A percentile compares a stretch with the other conserved stretches of the same genome.
These are phyloP conservation scores for Phytophthora rubi DNA, from an alignment of 352 stramenopile genomes.

Conservation along the genomic window DNA sequence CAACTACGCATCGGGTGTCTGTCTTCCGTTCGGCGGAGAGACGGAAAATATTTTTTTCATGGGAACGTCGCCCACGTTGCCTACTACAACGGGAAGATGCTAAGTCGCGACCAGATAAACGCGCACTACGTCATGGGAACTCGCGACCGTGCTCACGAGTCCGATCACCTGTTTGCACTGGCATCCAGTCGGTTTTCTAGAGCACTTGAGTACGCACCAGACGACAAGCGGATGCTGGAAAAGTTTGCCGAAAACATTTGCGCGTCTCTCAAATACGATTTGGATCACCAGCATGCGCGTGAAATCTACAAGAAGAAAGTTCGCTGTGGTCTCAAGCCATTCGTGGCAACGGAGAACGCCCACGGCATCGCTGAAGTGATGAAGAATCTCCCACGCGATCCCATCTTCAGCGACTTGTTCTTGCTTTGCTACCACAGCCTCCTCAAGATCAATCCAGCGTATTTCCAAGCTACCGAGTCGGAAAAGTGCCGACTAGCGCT, in stretches of 20 bases:
- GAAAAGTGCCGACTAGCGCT: conserved; percentile 52
- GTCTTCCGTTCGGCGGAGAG: conserved; percentile 57
- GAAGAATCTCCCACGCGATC: conserved; percentile 75
- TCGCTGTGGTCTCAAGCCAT: conserved; percentile 57
- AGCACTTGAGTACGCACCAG: conserved; percentile 61
- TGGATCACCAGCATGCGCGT: conserved; percentile 70
- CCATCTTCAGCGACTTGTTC: conserved; percentile 83
- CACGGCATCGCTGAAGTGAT: conserved; percentile 86
- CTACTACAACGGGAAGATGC: conserved; percentile 69
- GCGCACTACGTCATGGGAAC: conserved; percentile 77
- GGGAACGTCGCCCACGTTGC: conserved; percentile 85
- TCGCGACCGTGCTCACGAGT: conserved; percentile 63
- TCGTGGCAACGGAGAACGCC: conserved; percentile 66
- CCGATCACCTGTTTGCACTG: conserved; percentile 80
- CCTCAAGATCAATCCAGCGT: conserved; percentile 53
- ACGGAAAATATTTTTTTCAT: conserved; percentile 89
- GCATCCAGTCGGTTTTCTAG: conserved; percentile 72
- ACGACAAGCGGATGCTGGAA: conserved; percentile 71
- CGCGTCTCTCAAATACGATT: conserved; percentile 79
- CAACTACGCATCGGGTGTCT: conserved; percentile 81
- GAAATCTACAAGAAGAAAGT: conserved; percentile 88
- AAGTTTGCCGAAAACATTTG: conserved; percentile 85
- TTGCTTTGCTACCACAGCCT: conserved; percentile 68
- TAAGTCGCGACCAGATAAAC: conserved; percentile 78
- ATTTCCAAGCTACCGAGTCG: conserved; percentile 67